A percentile compares a stretch with the other conserved stretches of the same genome.
phyloP scores from a whole-genome alignment of 768 basidiomycete genomes.

The Rhodotorula taiwanensis region DNA sequence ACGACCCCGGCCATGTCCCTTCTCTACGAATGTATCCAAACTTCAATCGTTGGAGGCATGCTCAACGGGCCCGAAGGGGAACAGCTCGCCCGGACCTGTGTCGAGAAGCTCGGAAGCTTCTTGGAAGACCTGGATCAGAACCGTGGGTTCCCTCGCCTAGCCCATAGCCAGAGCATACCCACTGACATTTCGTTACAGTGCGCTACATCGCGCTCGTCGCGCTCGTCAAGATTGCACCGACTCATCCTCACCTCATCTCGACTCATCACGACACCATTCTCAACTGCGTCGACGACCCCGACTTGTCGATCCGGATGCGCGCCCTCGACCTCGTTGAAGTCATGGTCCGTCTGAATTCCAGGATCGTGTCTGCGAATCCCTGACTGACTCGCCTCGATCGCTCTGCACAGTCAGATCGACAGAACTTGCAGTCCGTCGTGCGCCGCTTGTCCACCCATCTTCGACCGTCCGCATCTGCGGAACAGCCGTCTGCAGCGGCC shows the following conservation, averaged over 20 bases:
- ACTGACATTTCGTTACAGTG: slow-evolving; percentile 52
- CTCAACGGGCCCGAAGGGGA: slow-evolving; percentile 57
- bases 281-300: slow-evolving; percentile 79
- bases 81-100: slow-evolving; percentile 74
- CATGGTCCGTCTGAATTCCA: slow-evolving; percentile 60
- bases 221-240: slow-evolving; percentile 84
- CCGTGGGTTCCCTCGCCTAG: slow-evolving; percentile 54
- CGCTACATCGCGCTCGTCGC: slow-evolving; percentile 95
- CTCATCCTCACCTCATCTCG: slow-evolving; percentile 68
- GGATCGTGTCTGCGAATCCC: not conserved
- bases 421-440: slow-evolving; percentile 80
- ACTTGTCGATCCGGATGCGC: slow-evolving; percentile 92
- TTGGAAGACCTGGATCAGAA: slow-evolving; percentile 92
- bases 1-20: slow-evolving; percentile 93
- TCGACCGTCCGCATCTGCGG: slow-evolving; percentile 44
- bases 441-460: slow-evolving; percentile 85
- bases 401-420: slow-evolving; percentile 61
- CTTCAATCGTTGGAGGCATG: slow-evolving; percentile 94
- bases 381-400: slow-evolving; percentile 8
- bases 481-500: slow-evolving; percentile 27
- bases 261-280: slow-evolving; percentile 89
- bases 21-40: slow-evolving; percentile 95
- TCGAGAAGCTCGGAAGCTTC: slow-evolving; percentile 86
- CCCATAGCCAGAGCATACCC: not conserved
- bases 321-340: slow-evolving; percentile 88